These are phyloP conservation scores for Caloboletus inedulis DNA, from an alignment of 1,284 basidiomycete species.

Conservation along the genomic window DNA sequence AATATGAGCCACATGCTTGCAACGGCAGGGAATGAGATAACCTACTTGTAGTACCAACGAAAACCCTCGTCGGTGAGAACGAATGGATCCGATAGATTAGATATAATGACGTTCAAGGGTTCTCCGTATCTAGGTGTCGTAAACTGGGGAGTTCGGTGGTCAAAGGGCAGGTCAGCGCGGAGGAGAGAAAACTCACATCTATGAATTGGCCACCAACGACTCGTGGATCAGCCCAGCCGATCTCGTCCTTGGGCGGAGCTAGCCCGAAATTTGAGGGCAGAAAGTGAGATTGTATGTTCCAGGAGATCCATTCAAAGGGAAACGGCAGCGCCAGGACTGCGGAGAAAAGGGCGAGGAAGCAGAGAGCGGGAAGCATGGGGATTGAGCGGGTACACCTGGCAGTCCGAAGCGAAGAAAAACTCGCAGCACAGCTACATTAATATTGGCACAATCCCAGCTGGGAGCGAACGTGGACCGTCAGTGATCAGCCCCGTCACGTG, in stretches of 20 bases:
- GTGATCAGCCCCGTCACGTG: slow-evolving; percentile 20
- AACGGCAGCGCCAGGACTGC: slow-evolving; percentile 23
- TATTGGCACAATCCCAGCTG: background rate
- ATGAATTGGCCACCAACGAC: slow-evolving; percentile 65
- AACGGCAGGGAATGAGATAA: background rate
- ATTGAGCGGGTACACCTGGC: background rate
- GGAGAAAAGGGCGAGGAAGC: slow-evolving; percentile 16
- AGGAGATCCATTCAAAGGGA: slow-evolving; percentile 7
- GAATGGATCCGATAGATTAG: slow-evolving; percentile 61
- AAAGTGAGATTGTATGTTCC: slow-evolving; percentile 18
- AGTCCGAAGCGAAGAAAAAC: background rate
- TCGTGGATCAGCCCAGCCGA: slow-evolving; percentile 70
- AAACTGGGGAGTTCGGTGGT: slow-evolving; percentile 43
- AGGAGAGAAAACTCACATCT: slow-evolving; percentile 50
- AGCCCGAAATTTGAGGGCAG: slow-evolving; percentile 3
- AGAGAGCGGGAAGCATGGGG: slow-evolving; percentile 15
- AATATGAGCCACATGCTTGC: slow-evolving; percentile 1
- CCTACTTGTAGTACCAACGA: slow-evolving; percentile 54
- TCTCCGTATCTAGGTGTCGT: slow-evolving; percentile 65
- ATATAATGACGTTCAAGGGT: slow-evolving; percentile 64
- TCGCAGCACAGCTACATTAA: slow-evolving; percentile 1
- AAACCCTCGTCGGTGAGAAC: slow-evolving; percentile 66
- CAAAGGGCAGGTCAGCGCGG: background rate
- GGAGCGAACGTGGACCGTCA: slow-evolving; percentile 1
- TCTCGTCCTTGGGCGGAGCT: slow-evolving; percentile 18